Evolutionary conservation across 1,284 basidiomycete genomes (phyloP), one percentile per base, ranked within the genome.

Genomic region (Porodaedalea pini): DNA sequence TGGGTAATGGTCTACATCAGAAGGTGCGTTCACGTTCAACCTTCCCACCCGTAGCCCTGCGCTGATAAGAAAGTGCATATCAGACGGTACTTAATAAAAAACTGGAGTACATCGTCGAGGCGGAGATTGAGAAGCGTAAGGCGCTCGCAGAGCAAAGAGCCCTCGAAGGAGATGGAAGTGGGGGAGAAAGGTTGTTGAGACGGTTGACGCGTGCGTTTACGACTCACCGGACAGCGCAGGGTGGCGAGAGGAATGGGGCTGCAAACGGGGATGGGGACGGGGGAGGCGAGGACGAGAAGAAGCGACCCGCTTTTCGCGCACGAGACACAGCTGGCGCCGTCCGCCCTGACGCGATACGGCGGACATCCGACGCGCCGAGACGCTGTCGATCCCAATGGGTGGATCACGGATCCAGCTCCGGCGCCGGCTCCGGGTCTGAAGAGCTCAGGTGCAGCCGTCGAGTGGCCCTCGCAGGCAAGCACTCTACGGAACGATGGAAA

Each of bases 331-430:
- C 36, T 53, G 39, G 13, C 13, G 34, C 36, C 29, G 19, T 94
- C n/a, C 75, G 80, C 40, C 77, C 87, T 31, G 86, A 90, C 61
- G 94, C 94, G 92, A 94, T 96, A 64, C 83, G 86, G 39, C 77
- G 92, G 37, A 81, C 92, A 71, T 85, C 91, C 56, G 83, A 81
- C 49, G 84, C 85, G 0, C 89, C 91, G 1, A 87, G 86, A 60
- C 77, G 45, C 83, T 15, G 79, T 97, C 43, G 86, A 95, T 68
- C 90, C 90, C 2, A 94, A 86, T 71, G 92, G 89, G 8, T 82
- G 76, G 78, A 76, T 86, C 41, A 80, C 75, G 48, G 78, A 81
- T 60, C 75, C 72, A 15, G 64, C 68, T 2, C 44, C 23, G 25
- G 29, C 34, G 11, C 37, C 32, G 29, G 29, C 19, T 43, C 15